Percentiles rank a stretch among this genome's conserved stretches.
phyloP scores from a whole-genome alignment of 1,139 yeast species.

The Scheffersomyces parashehatae region DNA sequence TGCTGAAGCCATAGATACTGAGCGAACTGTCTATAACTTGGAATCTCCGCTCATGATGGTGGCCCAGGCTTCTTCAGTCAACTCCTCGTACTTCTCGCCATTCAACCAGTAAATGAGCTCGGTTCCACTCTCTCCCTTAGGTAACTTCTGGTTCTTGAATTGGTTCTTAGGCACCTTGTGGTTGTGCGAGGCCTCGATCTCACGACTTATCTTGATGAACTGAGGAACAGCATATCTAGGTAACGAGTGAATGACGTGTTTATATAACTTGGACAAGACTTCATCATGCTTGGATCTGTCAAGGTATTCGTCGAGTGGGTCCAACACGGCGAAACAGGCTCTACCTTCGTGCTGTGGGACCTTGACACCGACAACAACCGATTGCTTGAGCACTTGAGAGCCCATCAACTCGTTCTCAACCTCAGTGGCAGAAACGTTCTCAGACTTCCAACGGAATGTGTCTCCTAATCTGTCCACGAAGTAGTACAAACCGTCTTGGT shows the following conservation, averaged over 20 bases:
- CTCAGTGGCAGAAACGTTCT: constrained; percentile 91
- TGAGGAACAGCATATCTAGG: constrained; percentile 92
- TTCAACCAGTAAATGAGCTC: constrained; percentile 75
- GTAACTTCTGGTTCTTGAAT: constrained; percentile 76
- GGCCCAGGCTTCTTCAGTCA: constrained; percentile 62
- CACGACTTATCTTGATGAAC: constrained; percentile 66
- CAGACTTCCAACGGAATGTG: constrained; percentile 96
- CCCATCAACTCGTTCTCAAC: constrained; percentile 77
- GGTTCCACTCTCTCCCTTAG: constrained; percentile 62
- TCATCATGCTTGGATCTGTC: constrained; percentile 26
- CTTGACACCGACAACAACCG: constrained; percentile 86
- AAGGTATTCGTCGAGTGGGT: constrained; percentile 42
- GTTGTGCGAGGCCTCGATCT: constrained; percentile 72
- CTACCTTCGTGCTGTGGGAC: constrained; percentile 92
- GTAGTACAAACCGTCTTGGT: constrained; percentile 68
- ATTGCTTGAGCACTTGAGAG: constrained; percentile 56
- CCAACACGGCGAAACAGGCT: constrained; percentile 85
- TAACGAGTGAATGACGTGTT: constrained; percentile 46
- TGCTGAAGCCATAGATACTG: too few species aligned
- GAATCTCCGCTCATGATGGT: constrained; percentile 44
- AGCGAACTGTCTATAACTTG: constrained; percentile 26
- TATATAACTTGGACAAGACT: constrained; percentile 30
- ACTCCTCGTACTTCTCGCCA: constrained; percentile 51
- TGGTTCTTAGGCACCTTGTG: constrained; percentile 82
- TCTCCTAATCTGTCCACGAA: constrained; percentile 95